Evolutionary conservation across 2,329 filamentous ascomycete genomes (phyloP).

Genomic region (Colletotrichum eremochloae): DNA sequence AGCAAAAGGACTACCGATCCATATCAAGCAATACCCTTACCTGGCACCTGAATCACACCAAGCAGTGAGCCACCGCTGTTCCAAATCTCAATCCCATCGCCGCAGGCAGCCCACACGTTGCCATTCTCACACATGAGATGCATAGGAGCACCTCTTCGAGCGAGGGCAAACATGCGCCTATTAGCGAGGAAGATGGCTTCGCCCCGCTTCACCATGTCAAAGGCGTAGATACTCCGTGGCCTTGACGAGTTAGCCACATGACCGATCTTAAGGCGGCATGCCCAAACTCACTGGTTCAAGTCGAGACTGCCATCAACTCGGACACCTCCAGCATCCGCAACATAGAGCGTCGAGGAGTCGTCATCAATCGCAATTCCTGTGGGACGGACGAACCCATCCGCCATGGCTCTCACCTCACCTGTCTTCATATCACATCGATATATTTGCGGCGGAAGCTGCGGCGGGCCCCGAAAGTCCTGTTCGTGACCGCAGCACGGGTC

Average conservation of each 20-base stretch:
- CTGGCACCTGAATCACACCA: conserved; percentile 55
- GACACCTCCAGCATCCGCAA: conserved; percentile 55
- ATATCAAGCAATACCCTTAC: conserved; percentile 44
- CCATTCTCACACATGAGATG: conserved; percentile 59
- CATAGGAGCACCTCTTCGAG: conserved; percentile 59
- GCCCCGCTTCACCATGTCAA: conserved; percentile 56
- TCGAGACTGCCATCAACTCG: conserved; percentile 24
- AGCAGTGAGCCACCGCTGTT: conserved; percentile 58
- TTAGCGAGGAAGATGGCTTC: conserved; percentile 60
- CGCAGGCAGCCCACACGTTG: conserved; percentile 62
- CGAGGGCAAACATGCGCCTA: conserved; percentile 65
- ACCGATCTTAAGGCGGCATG: background rate
- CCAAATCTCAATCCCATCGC: conserved; percentile 65
- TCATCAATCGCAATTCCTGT: conserved; percentile 57
- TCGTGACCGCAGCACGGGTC: conserved; percentile 61
- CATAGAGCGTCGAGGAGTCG: conserved; percentile 56
- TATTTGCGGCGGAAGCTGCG: conserved; percentile 61
- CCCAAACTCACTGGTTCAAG: conserved; percentile 44
- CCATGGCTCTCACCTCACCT: conserved; percentile 60
- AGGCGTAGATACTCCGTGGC: conserved; percentile 60
- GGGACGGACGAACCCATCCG: conserved; percentile 60
- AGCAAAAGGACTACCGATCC: background rate
- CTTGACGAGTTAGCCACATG: conserved; percentile 41
- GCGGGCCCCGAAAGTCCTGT: conserved; percentile 58
- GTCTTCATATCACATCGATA: conserved; percentile 60